phyloP scores from a whole-genome alignment of 2,329 filamentous ascomycete species.

The Aaosphaeria pasadenensis region DNA sequence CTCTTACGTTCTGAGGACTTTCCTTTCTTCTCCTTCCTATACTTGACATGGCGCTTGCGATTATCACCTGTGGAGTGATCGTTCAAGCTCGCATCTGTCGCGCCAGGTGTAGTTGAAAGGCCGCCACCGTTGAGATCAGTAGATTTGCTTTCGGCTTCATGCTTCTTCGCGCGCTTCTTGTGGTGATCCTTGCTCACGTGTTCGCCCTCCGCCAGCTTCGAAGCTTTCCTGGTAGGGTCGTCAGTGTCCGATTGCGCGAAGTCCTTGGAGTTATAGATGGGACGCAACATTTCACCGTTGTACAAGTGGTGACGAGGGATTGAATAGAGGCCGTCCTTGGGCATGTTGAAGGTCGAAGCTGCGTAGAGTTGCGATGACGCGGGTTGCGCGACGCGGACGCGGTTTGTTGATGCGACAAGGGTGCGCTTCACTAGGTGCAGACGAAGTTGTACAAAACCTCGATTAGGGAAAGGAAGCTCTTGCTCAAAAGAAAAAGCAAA shows the following conservation, averaged over 20 bases:
- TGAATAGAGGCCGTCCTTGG: conserved; percentile 20
- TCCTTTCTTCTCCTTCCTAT: too few relatives aligned
- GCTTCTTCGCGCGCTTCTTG: neutral
- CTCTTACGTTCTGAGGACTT: too few relatives aligned
- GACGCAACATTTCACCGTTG: conserved; percentile 4
- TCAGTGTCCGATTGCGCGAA: conserved; percentile 4
- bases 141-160: neutral
- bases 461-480: too few relatives aligned
- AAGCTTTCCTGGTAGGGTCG: too few relatives aligned
- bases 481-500: too few relatives aligned
- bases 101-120: too few relatives aligned
- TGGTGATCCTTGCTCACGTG: neutral
- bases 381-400: too few relatives aligned
- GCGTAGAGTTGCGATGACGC: neutral
- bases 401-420: too few relatives aligned
- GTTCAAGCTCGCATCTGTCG: too few relatives aligned
- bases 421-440: too few relatives aligned
- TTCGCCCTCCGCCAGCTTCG: neutral
- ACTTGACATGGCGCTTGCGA: neutral
- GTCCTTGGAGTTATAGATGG: conserved; percentile 20
- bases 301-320: conserved; percentile 20
- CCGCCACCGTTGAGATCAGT: too few relatives aligned
- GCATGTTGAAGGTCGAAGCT: conserved; percentile 6
- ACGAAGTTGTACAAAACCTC: too few relatives aligned
- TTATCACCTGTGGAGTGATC: neutral